Percentiles rank a stretch among this genome's conserved stretches.
Conservation (phyloP, 2,329 filamentous ascomycete species). For the Trichoderma aggressivum region DNA sequence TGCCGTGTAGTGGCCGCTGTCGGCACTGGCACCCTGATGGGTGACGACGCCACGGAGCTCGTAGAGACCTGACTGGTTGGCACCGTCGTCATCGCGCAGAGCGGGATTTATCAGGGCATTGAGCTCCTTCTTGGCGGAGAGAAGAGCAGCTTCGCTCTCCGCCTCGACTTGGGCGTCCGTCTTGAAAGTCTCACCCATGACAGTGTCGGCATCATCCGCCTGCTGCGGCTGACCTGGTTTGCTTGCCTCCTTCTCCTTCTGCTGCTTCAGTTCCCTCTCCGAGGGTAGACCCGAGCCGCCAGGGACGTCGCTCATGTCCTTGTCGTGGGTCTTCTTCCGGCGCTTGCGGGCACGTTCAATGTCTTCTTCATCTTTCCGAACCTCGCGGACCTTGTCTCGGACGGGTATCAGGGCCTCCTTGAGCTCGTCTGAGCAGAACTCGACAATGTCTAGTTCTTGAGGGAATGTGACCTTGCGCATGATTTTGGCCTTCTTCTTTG, state of each 20-base stretch:
- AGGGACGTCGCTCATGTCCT: slow-evolving; percentile 44
- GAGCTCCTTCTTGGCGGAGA: slow-evolving; percentile 84
- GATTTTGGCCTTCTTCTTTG: slow-evolving; percentile 98
- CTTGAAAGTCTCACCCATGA: slow-evolving; percentile 80
- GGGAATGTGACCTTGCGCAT: slow-evolving; percentile 98
- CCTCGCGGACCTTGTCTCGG: slow-evolving; percentile 92
- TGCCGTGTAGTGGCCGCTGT: slow-evolving; percentile 96
- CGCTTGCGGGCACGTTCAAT: slow-evolving; percentile 88
- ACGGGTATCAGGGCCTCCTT: slow-evolving; percentile 80
- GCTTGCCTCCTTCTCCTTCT: slow-evolving; percentile 39
- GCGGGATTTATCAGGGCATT: slow-evolving; percentile 71
- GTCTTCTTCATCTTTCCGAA: slow-evolving; percentile 92
- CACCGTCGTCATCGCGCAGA: slow-evolving; percentile 71
- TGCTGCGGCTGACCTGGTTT: slow-evolving; percentile 26
- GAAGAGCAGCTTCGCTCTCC: slow-evolving; percentile 72
- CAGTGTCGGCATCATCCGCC: slow-evolving; percentile 59
- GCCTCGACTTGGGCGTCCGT: slow-evolving; percentile 90
- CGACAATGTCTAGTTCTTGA: slow-evolving; percentile 84
- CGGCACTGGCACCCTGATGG: slow-evolving; percentile 92
- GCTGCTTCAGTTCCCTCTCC: slow-evolving; percentile 50
- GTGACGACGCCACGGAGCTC: slow-evolving; percentile 92
- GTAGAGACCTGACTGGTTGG: slow-evolving; percentile 92
- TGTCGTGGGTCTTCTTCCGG: slow-evolving; percentile 65
- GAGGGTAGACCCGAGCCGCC: slow-evolving; percentile 48
- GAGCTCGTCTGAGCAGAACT: slow-evolving; percentile 92